Evolutionary conservation across 1,139 yeast species (phyloP), one percentile per base, ranked within the genome.

Genomic region (Kodamaea arcana): DNA sequence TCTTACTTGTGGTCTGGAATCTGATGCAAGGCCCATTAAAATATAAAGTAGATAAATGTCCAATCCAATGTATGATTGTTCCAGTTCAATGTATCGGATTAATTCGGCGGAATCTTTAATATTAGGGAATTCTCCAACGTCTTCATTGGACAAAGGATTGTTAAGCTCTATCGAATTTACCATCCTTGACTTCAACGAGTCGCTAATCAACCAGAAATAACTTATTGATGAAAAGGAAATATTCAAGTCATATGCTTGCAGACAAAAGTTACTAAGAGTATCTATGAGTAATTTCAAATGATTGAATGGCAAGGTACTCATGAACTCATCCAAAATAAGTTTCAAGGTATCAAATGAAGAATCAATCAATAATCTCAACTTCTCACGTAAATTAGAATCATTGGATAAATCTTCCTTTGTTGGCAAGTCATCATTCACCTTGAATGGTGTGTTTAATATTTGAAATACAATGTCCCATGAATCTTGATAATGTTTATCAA

Each of bases 151-250:
- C n/a, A n/a, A n/a, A n/a, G n/a, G n/a, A n/a, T n/a, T n/a, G n/a
- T n/a, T n/a, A n/a, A n/a, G n/a, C n/a, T n/a, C n/a, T 16, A 11
- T 35, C 23, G n/a, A n/a, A n/a, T n/a, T n/a, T n/a, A n/a, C n/a
- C 24, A 58, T 51, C 34, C 58, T 52, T 10, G 58, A 51, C 37
- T 61, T 77, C 31, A 85, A 62, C 37, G 82, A 78, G 52, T 90
- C 97, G 46, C 95, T 83, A 7, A 90, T 76, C 23, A 83, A 58
- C 97, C 97, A 92, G 51, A 87, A 90, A 48, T 87, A 85, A 48
- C 96, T 85, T 7, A 88, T 84, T 0, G 96, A 80, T 35, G 94
- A 85, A 53, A 90, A 88, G 0, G 96, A 85, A 24, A 87, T 84
- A 52, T 92, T 92, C 46, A 90, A 60, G 46, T 88, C 95, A 42